Evolutionary conservation across 129 eudicot genomes (phyloP).

Genomic region (Kitagawia praeruptora): DNA sequence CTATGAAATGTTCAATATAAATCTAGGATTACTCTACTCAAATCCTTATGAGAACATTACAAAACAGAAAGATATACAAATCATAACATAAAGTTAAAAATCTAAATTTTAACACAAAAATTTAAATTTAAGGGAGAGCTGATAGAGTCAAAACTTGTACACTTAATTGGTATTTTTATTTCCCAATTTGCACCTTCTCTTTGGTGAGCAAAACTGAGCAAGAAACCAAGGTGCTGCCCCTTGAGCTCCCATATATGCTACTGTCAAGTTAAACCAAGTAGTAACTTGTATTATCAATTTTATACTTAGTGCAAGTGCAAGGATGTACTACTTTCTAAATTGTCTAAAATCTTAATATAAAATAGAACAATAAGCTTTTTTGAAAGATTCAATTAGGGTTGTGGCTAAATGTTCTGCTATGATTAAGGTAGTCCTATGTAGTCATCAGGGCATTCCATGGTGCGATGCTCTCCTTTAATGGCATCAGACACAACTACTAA

Average conservation of each 20-base stretch:
- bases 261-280: neutral
- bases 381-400: neutral
- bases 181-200: neutral
- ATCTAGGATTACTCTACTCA: neutral
- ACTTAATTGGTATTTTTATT: neutral
- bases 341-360: neutral
- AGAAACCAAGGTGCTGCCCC: neutral
- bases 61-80: neutral
- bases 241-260: neutral
- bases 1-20: neutral
- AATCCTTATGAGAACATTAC: neutral
- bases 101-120: neutral
- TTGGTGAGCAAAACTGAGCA: too few relatives aligned
- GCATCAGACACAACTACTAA: neutral
- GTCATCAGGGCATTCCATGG: neutral
- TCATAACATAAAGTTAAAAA: neutral
- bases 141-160: neutral
- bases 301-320: neutral
- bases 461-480: neutral
- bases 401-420: neutral
- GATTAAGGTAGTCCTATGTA: neutral
- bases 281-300: neutral
- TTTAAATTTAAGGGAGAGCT: neutral
- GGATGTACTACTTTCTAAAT: neutral
- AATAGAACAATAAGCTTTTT: neutral